Evolutionary conservation across 177 flowering plant genomes (phyloP), one percentile per base, ranked within the genome.

Genomic region (Tripterygium wilfordii): DNA sequence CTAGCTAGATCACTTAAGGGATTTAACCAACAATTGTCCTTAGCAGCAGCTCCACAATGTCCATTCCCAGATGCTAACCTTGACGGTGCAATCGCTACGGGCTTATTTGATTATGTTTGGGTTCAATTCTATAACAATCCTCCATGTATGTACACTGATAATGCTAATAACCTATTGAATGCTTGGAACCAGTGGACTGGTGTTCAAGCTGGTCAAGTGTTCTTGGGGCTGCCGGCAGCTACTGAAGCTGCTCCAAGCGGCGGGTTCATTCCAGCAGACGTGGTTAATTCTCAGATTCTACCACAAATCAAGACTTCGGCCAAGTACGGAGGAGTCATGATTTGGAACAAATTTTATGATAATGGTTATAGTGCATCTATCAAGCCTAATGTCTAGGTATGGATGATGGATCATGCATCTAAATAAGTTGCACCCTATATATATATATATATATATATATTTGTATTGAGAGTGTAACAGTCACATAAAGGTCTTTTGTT

Each of bases 41-140:
- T 48, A n/a, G 15, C 51, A 8, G 40, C 40, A 13, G 51, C 51
- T 21, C 51, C 51, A 48, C 51, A 48, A 12, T 48, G 51, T 35
- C 40, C 51, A 1, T 48, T n/a, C 28, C 51, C 40, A 1, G 51
- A 48, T 48, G 28, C 39, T 27, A 2, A 29, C 18, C 23, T 29
- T 15, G 35, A 45, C 23, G 9, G 9, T 27, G 35, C 35, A 1
- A 16, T 29, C 10, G 8, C 27, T 8, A 16, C 48, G 7, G 48
- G 50, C 9, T 16, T 46, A 8, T 45, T 45, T 17, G 47, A 43
- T 12, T 43, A 43, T 24, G 32, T 43, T 13, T 43, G 31, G 32
- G 49, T 45, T 17, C 50, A 46, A 31, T 46, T 48, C 41, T 33
- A 33, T 20, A 33, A 48, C 52, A 48, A 48, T 10, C 41, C 30